Evolutionary conservation across 140 eudicot genomes (phyloP).

Genomic region (Ambrosia hybrid): DNA sequence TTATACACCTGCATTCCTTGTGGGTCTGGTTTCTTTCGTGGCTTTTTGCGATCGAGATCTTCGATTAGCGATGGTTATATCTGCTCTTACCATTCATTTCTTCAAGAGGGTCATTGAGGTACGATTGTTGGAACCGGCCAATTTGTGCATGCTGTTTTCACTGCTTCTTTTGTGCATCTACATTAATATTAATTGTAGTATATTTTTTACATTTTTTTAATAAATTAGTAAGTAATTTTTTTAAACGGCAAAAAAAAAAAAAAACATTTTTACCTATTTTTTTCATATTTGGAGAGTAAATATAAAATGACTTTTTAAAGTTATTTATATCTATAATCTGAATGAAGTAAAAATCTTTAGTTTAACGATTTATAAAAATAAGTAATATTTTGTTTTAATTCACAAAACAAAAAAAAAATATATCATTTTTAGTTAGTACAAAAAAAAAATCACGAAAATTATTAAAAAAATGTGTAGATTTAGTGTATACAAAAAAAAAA

Average conservation of each 20-base stretch:
- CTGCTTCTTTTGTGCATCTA: conserved; percentile 28
- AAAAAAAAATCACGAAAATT: background rate
- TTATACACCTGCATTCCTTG: conserved; percentile 60
- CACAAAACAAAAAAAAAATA: too few relatives aligned
- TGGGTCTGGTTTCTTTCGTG: conserved; percentile 35
- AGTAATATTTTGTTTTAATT: background rate
- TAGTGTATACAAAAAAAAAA: background rate
- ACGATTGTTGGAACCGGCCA: background rate
- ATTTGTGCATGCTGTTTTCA: background rate
- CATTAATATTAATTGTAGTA: background rate
- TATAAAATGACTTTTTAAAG: background rate
- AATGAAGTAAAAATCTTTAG: background rate
- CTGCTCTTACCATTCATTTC: conserved; percentile 58
- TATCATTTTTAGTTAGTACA: too few relatives aligned
- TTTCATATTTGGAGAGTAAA: background rate
- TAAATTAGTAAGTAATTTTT: too few relatives aligned
- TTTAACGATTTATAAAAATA: background rate
- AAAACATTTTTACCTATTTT: too few relatives aligned
- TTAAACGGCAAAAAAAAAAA: too few relatives aligned
- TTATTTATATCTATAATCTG: background rate
- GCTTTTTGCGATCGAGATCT: conserved; percentile 34
- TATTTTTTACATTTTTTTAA: too few relatives aligned
- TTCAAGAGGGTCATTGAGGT: conserved; percentile 73
- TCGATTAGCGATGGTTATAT: conserved; percentile 37
- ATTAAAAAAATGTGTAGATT: background rate